A percentile compares a stretch with the other conserved stretches of the same genome.
Evolutionary conservation across 148 eudicot species (phyloP).

Genomic region (Chenopodium album): DNA sequence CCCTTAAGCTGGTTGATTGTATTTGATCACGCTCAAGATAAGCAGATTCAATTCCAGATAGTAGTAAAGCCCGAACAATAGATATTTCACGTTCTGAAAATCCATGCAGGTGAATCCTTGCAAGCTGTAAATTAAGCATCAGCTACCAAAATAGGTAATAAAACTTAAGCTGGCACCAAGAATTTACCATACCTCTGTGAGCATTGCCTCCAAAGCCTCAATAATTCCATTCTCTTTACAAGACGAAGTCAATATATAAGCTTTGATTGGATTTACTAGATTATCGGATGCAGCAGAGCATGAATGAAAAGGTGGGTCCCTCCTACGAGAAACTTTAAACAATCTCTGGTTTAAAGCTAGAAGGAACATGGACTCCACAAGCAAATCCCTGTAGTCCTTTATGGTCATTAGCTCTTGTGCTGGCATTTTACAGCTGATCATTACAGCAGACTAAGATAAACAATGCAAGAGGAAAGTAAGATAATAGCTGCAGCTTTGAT

Average conservation of each 20-base stretch:
- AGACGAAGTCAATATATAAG: conserved; percentile 77
- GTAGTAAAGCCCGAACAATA: conserved; percentile 53
- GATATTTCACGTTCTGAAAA: conserved; percentile 90
- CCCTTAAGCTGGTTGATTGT: conserved; percentile 79
- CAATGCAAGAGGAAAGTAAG: conserved; percentile 15
- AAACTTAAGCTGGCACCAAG: conserved; percentile 10
- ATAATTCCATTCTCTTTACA: conserved; percentile 77
- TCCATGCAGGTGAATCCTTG: conserved; percentile 77
- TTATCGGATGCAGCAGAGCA: conserved; percentile 74
- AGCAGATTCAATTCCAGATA: conserved; percentile 91
- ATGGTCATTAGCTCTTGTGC: conserved; percentile 55
- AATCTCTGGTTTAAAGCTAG: conserved; percentile 78
- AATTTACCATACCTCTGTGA: conserved; percentile 56
- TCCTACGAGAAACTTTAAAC: conserved; percentile 64
- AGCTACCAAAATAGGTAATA: conserved; percentile 24
- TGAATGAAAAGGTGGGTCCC: conserved; percentile 65
- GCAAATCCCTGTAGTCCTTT: conserved; percentile 72
- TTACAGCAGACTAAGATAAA: conserved; percentile 63
- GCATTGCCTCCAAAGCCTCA: conserved; percentile 80
- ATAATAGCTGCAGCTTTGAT: neutral
- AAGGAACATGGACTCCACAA: conserved; percentile 71
- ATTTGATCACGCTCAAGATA: conserved; percentile 84
- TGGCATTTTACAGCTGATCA: conserved; percentile 82
- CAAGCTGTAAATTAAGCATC: conserved; percentile 58
- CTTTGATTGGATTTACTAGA: conserved; percentile 63